Evolutionary conservation across 208 protist genomes (phyloP).

Genomic region (Leishmania amazonensis): DNA sequence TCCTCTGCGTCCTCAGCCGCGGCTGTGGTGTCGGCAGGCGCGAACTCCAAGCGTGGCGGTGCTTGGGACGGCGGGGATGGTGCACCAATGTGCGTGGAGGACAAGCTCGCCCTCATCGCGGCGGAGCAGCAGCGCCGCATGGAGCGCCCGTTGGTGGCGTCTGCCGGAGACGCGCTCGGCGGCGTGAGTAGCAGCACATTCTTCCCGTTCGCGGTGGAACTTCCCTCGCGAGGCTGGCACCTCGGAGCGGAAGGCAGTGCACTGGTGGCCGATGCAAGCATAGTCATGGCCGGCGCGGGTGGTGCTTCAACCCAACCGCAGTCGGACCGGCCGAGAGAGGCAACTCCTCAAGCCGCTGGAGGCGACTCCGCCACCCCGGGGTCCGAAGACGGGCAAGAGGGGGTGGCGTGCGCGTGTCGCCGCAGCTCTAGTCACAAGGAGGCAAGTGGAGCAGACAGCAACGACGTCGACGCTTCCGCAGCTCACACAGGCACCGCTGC

Average conservation of each 20-base stretch:
- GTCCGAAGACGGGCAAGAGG: not conserved
- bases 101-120: constrained; percentile 10
- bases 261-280: constrained; percentile 13
- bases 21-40: not conserved
- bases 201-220: constrained; percentile 76
- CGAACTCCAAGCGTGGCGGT: not conserved
- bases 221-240: constrained; percentile 78
- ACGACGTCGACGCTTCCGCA: not conserved
- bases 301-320: not conserved
- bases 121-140: constrained; percentile 23
- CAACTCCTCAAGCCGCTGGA: not conserved
- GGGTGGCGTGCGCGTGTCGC: not conserved
- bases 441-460: not conserved
- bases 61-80: not conserved
- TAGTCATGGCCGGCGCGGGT: not conserved
- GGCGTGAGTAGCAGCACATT: constrained; percentile 26
- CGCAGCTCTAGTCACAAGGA: not conserved
- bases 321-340: not conserved
- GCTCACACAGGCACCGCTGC: not conserved
- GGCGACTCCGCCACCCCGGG: not conserved
- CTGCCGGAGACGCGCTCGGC: constrained; percentile 23
- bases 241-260: constrained; percentile 2
- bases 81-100: not conserved
- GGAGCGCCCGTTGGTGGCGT: constrained; percentile 23
- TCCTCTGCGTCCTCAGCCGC: not conserved